phyloP scores from a whole-genome alignment of 306 rosid species.

The Comarum palustre region DNA sequence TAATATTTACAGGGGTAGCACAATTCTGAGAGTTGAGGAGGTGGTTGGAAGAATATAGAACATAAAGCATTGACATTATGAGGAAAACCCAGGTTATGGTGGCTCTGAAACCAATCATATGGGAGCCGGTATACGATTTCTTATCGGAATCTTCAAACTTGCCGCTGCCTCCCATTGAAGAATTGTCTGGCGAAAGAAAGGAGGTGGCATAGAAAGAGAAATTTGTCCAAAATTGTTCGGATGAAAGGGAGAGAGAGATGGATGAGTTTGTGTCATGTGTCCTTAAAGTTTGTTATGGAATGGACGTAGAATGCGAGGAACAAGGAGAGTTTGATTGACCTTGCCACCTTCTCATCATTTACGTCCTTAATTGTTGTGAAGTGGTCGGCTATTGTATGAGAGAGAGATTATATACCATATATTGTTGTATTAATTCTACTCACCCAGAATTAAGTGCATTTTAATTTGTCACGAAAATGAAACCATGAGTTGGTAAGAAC shows the following conservation, averaged over 20 bases:
- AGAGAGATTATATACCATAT: background rate
- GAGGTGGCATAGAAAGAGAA: conserved; percentile 17
- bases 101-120: conserved; percentile 34
- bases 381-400: background rate
- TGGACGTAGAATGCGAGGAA: conserved; percentile 40
- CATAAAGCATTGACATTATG: conserved; percentile 37
- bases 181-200: conserved; percentile 20
- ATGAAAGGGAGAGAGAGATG: conserved; percentile 30
- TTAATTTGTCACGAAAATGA: no score
- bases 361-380: conserved; percentile 1
- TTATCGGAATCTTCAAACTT: conserved; percentile 27
- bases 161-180: conserved; percentile 20
- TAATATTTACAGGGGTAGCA: conserved; percentile 22
- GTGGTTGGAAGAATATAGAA: conserved; percentile 55
- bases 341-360: background rate
- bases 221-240: conserved; percentile 38
- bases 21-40: conserved; percentile 50
- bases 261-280: conserved; percentile 14
- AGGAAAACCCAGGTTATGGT: conserved; percentile 52
- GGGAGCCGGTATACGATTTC: conserved; percentile 23
- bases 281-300: conserved; percentile 28
- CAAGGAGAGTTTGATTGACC: conserved; percentile 23
- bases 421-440: no score
- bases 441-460: no score
- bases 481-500: no score